These are phyloP conservation scores for Apostasia shenzhenica DNA, from an alignment of 106 monocot genomes.

Conservation along the genomic window DNA sequence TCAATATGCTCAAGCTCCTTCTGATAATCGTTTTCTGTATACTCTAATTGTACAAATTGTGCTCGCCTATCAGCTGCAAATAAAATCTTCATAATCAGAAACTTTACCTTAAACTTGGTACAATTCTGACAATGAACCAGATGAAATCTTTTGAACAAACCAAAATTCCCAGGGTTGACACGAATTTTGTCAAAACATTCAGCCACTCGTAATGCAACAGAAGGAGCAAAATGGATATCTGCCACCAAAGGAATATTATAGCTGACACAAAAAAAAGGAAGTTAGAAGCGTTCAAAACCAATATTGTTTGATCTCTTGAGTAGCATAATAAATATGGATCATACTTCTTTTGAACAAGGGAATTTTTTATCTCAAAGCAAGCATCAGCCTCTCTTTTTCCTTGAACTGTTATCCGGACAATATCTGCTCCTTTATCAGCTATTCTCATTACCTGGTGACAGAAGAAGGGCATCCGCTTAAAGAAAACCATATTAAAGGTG, in stretches of 20 bases:
- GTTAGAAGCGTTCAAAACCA: not conserved
- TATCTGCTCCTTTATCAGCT: slow-evolving; percentile 97
- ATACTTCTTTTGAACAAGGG: slow-evolving; percentile 92
- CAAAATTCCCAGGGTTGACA: slow-evolving; percentile 99
- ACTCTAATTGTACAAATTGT: slow-evolving; percentile 85
- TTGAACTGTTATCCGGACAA: slow-evolving; percentile 96
- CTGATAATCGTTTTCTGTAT: slow-evolving; percentile 89
- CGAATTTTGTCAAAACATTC: slow-evolving; percentile 99
- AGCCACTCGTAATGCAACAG: slow-evolving; percentile 92
- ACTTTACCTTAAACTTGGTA: not conserved
- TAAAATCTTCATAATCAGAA: slow-evolving; percentile 1
- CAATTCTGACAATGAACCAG: not conserved
- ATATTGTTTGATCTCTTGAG: not conserved
- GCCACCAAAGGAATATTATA: slow-evolving; percentile 98
- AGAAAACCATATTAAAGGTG: too few relatives aligned
- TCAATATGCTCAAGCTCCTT: slow-evolving; percentile 99
- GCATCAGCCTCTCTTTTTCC: slow-evolving; percentile 99
- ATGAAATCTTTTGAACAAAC: slow-evolving; percentile 23
- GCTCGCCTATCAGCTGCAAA: slow-evolving; percentile 91
- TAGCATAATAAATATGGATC: not conserved
- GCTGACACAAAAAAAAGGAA: slow-evolving; percentile 32
- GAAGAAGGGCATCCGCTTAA: not conserved
- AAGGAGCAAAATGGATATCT: slow-evolving; percentile 97
- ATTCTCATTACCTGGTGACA: slow-evolving; percentile 86
- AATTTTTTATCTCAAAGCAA: slow-evolving; percentile 98